A percentile compares a stretch with the other conserved stretches of the same genome.
Evolutionary conservation across 176 grass and related monocot species (phyloP).

Genomic region (Musa acuminata): DNA sequence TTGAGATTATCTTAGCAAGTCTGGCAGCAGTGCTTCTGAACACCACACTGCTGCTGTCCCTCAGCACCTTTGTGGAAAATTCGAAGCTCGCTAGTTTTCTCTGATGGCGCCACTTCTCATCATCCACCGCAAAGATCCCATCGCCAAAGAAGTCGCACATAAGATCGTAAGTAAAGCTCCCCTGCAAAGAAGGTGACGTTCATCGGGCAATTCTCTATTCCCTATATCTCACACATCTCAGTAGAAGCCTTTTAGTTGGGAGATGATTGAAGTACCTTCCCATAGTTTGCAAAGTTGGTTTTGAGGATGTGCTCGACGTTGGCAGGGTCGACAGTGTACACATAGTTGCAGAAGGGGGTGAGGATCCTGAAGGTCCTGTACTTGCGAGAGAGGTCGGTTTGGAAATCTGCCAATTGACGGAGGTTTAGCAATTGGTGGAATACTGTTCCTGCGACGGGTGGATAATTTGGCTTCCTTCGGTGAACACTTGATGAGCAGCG

Average conservation of each 20-base stretch:
- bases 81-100: slow-evolving; percentile 10
- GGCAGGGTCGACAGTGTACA: neutral
- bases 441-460: neutral
- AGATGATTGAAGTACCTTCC: neutral
- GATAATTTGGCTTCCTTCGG: neutral
- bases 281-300: neutral
- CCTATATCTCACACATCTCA: neutral
- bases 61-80: slow-evolving; percentile 15
- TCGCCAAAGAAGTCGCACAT: too few species aligned
- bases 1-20: neutral
- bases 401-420: neutral
- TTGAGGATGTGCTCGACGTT: slow-evolving; percentile 1
- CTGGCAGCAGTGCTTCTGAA: slow-evolving; percentile 2
- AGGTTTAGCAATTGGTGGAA: neutral
- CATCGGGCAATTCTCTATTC: neutral
- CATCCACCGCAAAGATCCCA: neutral
- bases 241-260: neutral
- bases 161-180: neutral
- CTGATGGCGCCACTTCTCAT: neutral
- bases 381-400: neutral
- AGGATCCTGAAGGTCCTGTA: neutral
- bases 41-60: neutral
- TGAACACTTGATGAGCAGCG: neutral
- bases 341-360: neutral
- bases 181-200: neutral